Evolutionary conservation across 2,329 filamentous ascomycete species (phyloP), one percentile per base, ranked within the genome.

Genomic region (Cladophialophora bantiana): DNA sequence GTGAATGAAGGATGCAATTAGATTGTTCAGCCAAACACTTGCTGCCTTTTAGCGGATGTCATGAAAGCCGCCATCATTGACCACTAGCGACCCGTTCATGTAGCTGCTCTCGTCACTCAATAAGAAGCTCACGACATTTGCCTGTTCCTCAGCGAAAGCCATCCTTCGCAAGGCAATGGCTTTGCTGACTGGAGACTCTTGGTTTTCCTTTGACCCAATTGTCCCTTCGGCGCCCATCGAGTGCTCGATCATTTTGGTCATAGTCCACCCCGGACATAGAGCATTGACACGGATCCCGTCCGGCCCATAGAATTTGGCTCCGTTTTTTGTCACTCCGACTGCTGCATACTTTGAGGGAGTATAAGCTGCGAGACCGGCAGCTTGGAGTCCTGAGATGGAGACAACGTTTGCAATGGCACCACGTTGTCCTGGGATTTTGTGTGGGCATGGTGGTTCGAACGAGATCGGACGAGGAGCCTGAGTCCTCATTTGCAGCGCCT

Each of bases 1-100:
- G 20, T 26, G 54, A 35, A 7, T n/a, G 2, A 40, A 32, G 20
- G 12, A 40, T 32, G 12, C 7, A n/a, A 35, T 5, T 35, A 5
- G 2, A 15, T 40, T 1, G 13, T 18, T 31, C 18, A 15, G 15
- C 20, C 42, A n/a, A 12, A 34, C 13, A 9, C 18, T 34, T 32
- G 42, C 38, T 35, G 12, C 13, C 12, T 32, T 38, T 55, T 67
- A 70, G 26, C 68, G 35, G 54, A 70, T 70, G 32, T 68, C 68
- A 45, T 70, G 65, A 62, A 70, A 70, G n/a, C 68, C 68, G 2
- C 68, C 68, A 56, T 70, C 68, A 38, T 59, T 66, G n/a, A 70
- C 66, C 6, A 68, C 31, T 7, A 63, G 36, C 13, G 57, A 61
- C 13, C 68, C 68, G 34, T 68, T 65, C 62, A 70, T 68, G 35